phyloP scores from a whole-genome alignment of 2,329 filamentous ascomycete species.

The Botryotinia narcissicola region DNA sequence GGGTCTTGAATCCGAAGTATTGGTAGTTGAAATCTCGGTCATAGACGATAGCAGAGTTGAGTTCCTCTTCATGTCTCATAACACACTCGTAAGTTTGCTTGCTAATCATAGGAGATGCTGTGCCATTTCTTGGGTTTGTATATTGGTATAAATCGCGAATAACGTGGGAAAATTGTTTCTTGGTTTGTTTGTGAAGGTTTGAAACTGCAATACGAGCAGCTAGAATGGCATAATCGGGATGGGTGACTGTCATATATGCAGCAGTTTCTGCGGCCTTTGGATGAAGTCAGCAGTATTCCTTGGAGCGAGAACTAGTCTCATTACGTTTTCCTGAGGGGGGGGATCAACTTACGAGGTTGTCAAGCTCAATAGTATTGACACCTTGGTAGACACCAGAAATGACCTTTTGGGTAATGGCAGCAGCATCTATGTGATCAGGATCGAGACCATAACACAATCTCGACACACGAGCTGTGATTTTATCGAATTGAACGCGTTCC shows the following conservation, averaged over 20 bases:
- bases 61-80: slow-evolving; percentile 93
- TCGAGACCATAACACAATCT: slow-evolving; percentile 97
- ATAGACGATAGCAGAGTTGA: slow-evolving; percentile 98
- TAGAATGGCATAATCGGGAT: slow-evolving; percentile 98
- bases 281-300: slow-evolving; percentile 27
- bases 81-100: slow-evolving; percentile 86
- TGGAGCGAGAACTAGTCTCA: slow-evolving; percentile 12
- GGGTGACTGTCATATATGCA: slow-evolving; percentile 99
- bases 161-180: slow-evolving; percentile 99
- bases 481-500: slow-evolving; percentile 99
- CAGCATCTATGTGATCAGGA: slow-evolving; percentile 91
- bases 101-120: slow-evolving; percentile 89
- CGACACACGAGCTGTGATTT: slow-evolving; percentile 98
- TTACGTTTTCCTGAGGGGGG: slow-evolving; percentile 27
- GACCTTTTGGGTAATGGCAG: slow-evolving; percentile 98
- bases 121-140: slow-evolving; percentile 88
- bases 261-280: slow-evolving; percentile 92
- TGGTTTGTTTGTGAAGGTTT: slow-evolving; percentile 99
- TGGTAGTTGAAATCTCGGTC: slow-evolving; percentile 99
- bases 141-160: slow-evolving; percentile 93
- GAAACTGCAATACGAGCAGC: slow-evolving; percentile 98
- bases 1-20: slow-evolving; percentile 99
- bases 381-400: slow-evolving; percentile 99
- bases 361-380: slow-evolving; percentile 92
- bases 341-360: slow-evolving; percentile 78